Conservation (phyloP, 2,329 filamentous ascomycete genomes). For the Coniochaeta sp. region DNA sequence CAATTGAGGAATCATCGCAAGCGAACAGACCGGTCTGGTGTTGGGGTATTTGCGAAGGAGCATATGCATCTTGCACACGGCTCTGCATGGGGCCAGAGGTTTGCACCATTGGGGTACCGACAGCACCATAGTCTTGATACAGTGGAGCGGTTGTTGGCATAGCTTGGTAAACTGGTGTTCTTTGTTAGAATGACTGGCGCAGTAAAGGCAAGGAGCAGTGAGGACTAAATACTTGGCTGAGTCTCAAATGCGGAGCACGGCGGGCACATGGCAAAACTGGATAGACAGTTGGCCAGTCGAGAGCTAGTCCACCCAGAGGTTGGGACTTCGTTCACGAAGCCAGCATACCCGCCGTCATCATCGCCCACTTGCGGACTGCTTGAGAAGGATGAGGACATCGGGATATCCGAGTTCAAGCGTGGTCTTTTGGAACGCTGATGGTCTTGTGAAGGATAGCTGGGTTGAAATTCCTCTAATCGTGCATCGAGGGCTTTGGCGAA, state of each 20-base stretch:
- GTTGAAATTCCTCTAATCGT: conserved; percentile 19
- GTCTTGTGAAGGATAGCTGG: conserved; percentile 11
- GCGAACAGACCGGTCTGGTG: conserved; percentile 19
- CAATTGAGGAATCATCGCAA: conserved; percentile 18
- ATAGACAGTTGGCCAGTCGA: conserved; percentile 24
- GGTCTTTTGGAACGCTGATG: conserved; percentile 17
- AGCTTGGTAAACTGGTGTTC: conserved; percentile 11
- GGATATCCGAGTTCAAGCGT: conserved; percentile 16
- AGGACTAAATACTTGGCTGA: conserved; percentile 21
- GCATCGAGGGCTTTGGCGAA: conserved; percentile 25
- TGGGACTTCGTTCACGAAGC: conserved; percentile 8
- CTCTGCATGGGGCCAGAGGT: conserved; percentile 12
- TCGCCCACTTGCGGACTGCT: conserved; percentile 11
- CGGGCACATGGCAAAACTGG: conserved; percentile 25
- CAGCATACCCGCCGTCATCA: conserved; percentile 7
- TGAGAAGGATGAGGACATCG: conserved; percentile 22
- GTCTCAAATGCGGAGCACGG: conserved; percentile 26
- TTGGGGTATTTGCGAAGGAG: conserved; percentile 17
- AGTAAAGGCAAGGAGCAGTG: background rate
- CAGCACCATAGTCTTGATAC: conserved; percentile 19
- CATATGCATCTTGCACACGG: conserved; percentile 9
- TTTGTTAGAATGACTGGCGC: background rate
- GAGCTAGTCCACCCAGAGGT: conserved; percentile 17
- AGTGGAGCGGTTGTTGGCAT: conserved; percentile 16
- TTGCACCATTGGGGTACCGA: conserved; percentile 13